A percentile compares a stretch with the other conserved stretches of the same genome.
phyloP scores from a whole-genome alignment of 176 grass and related monocot species.

The Carex littledalei region DNA sequence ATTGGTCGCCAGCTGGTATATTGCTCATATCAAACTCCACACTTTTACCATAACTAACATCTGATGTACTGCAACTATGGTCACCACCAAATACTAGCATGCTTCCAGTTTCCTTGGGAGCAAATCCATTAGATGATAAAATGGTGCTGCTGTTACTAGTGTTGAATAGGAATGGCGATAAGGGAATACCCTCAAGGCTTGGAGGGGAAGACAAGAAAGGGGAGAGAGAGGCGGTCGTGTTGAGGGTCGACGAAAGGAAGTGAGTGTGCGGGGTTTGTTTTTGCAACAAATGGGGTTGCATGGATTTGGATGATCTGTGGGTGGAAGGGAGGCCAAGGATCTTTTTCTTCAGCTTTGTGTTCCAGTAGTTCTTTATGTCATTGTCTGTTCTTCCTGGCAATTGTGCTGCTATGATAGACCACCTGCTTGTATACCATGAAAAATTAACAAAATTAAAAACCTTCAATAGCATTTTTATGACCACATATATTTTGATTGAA shows the following conservation, averaged over 20 bases:
- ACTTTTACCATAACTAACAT: conserved; percentile 14
- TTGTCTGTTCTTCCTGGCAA: conserved; percentile 63
- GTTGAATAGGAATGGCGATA: conserved; percentile 15
- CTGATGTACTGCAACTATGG: conserved; percentile 24
- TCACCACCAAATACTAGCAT: conserved; percentile 36
- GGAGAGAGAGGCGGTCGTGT: neutral
- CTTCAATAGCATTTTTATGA: neutral
- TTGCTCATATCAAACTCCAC: conserved; percentile 20
- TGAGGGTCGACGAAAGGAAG: neutral
- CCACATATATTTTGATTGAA: neutral
- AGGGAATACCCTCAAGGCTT: conserved; percentile 31
- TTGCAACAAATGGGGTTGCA: conserved; percentile 21
- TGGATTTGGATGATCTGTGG: conserved; percentile 20
- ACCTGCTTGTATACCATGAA: conserved; percentile 29
- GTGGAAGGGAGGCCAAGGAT: conserved; percentile 29
- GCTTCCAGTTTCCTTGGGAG: neutral
- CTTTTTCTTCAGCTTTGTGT: conserved; percentile 54
- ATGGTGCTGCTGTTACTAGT: neutral
- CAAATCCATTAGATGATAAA: neutral
- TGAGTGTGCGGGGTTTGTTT: conserved; percentile 20
- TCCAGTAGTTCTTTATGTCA: conserved; percentile 64
- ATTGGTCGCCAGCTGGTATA: conserved; percentile 1
- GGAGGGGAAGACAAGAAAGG: conserved; percentile 15
- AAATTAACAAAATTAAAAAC: neutral
- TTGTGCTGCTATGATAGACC: conserved; percentile 74